Evolutionary conservation across 2,329 filamentous ascomycete species (phyloP).

Genomic region (Alternaria solani): DNA sequence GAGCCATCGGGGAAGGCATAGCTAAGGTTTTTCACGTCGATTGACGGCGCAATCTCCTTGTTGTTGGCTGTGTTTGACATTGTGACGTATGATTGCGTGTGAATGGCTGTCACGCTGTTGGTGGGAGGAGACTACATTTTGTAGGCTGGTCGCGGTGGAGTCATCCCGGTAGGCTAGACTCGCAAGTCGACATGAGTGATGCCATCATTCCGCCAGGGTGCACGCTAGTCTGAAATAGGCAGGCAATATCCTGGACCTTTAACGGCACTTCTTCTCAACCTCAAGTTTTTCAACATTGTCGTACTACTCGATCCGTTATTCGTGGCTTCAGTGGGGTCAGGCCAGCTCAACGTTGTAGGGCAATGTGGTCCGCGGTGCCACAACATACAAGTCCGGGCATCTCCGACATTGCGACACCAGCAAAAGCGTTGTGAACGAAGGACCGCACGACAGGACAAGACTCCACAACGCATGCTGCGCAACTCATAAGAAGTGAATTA

Average conservation of each 20-base stretch:
- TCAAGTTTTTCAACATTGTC: not conserved
- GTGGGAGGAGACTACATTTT: slow-evolving; percentile 26
- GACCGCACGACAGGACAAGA: accelerated
- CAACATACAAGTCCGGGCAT: not conserved
- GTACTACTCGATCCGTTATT: not conserved
- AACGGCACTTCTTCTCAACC: slow-evolving; percentile 21
- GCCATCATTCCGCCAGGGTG: slow-evolving; percentile 14
- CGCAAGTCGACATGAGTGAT: slow-evolving; percentile 16
- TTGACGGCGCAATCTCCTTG: slow-evolving; percentile 61
- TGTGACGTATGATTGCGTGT: not conserved
- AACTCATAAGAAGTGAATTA: not conserved
- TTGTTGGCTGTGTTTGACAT: slow-evolving; percentile 34
- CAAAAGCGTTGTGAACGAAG: no score
- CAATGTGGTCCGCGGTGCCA: not conserved
- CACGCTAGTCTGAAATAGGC: slow-evolving; percentile 24
- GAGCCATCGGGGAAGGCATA: slow-evolving; percentile 90
- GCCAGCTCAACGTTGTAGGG: not conserved
- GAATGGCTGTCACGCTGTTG: not conserved
- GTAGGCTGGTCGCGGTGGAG: slow-evolving; percentile 14
- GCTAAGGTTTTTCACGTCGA: slow-evolving; percentile 77
- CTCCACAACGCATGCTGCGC: not conserved
- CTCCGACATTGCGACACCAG: not conserved
- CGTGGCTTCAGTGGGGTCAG: not conserved
- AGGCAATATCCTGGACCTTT: slow-evolving; percentile 17
- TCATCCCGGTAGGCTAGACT: slow-evolving; percentile 11